Percentiles rank a stretch among this genome's conserved stretches.
phyloP scores from a whole-genome alignment of 2,329 filamentous ascomycete species.

The Fusarium aywerte region DNA sequence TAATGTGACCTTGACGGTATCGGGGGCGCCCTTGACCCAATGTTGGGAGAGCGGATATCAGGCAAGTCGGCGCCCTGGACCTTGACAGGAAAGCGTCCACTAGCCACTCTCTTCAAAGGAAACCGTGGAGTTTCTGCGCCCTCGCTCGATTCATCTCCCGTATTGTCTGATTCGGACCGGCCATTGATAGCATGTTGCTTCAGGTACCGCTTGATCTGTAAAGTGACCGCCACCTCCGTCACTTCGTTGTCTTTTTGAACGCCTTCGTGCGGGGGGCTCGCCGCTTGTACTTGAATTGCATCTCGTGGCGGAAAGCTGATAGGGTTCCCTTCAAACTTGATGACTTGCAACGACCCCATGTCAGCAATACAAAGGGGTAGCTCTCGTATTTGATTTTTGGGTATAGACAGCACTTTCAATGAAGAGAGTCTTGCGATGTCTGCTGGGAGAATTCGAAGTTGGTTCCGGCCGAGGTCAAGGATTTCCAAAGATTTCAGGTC shows the following conservation, averaged over 20 bases:
- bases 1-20: conserved; percentile 83
- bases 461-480: conserved; percentile 90
- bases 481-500: conserved; percentile 89
- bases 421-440: conserved; percentile 84
- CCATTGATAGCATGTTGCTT: conserved; percentile 64
- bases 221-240: conserved; percentile 68
- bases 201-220: conserved; percentile 70
- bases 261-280: conserved; percentile 66
- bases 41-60: conserved; percentile 74
- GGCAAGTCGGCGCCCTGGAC: conserved; percentile 78
- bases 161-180: conserved; percentile 65
- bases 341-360: conserved; percentile 87
- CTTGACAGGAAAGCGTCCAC: conserved; percentile 74
- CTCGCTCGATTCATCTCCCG: conserved; percentile 74
- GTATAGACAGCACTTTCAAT: conserved; percentile 87
- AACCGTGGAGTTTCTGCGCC: conserved; percentile 82
- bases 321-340: conserved; percentile 91
- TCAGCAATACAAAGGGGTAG: conserved; percentile 86
- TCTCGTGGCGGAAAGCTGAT: conserved; percentile 82
- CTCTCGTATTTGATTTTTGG: conserved; percentile 86
- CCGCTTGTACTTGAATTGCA: conserved; percentile 68
- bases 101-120: conserved; percentile 69
- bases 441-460: conserved; percentile 78
- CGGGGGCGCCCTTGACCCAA: conserved; percentile 72
- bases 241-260: conserved; percentile 69